Base-by-base conservation (phyloP, 2,329 filamentous ascomycete species). In the Colletotrichum lindemuthianum region DNA sequence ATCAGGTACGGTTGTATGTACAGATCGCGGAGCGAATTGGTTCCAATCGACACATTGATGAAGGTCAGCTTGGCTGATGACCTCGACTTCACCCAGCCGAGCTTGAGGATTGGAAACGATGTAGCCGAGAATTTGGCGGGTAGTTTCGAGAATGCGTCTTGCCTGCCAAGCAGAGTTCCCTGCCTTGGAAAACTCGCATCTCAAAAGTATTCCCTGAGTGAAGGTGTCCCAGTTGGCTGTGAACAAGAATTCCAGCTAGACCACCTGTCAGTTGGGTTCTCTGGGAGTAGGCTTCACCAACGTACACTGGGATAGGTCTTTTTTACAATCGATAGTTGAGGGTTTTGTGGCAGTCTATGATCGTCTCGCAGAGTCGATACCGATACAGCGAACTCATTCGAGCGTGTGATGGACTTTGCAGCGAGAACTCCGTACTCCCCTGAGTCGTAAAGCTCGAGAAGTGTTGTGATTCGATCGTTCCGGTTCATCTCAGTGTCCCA, bases 31-130 rank as follows among this genome's bases (percentile, higher is more conserved):
- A 10, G 15, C 8, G 9, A 24, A n/a, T 13, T 40, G 54, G 24
- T 63, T 63, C 54, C 47, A 59, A 11, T 51, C 47, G 8, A 44
- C 10, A 15, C 48, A 59, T 40, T 63, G 54, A 16, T 52, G 54
- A n/a, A 45, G n/a, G 9, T 59, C 54, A 12, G 16, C 36, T 15
- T 51, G 47, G 13, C 56, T 58, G 13, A 63, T 13, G 7, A 63
- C 47, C n/a, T 59, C 36, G 9, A 63, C 24, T 5, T 63, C 47
- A n/a, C 54, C 33, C n/a, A 63, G 15, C 12, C 34, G 40, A 7
- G 60, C 37, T 8, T 59, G 41, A 13, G 60, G 60, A 3, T 52
- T 13, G 6, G 55, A 39, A 16, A 63, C 40, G 6, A 63, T 52
- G 16, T 40, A n/a, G 33, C 59, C 40, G 2, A 63, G 36, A 8